Base-by-base conservation (phyloP, 345 rosid genomes). In the Syzygium jambos region DNA sequence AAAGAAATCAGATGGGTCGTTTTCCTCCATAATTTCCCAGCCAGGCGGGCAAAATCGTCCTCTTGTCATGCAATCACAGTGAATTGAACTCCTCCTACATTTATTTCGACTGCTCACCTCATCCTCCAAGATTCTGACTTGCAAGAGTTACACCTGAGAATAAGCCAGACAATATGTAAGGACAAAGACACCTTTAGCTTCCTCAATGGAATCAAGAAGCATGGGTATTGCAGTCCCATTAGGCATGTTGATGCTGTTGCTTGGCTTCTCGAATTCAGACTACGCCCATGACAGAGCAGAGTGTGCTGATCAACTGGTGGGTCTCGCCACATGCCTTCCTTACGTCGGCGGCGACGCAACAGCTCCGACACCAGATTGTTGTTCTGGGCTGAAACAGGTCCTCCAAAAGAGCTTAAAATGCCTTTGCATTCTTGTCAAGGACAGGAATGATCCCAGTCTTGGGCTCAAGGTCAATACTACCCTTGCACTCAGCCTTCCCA, bases 351-450 rank as follows among this genome's bases (percentile, higher is more conserved):
- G 97, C 7, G 84, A 91, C 1, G 90, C 95, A 6, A 95, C 92
- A 86, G 89, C 91, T 49, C 99, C 98, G 1, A 91, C 97, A 30
- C 46, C 88, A 9, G 98, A 95, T 63, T 97, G 99, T 84, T 97
- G 99, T 91, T 84, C 86, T 4, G 98, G 98, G 21, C 90, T 97
- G 19, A 92, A 91, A 53, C 92, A 91, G 77, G 95, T 95, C 56
- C 84, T 96, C 6, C 89, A 83, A 5, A 95, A 93, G 90, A 95
- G 96, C 93, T 85, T 17, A 88, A 97, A 92, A 90, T 97, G 98
- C 87, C 85, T 97, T 2, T 97, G 98, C 63, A n/a, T 96, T 27
- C 89, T 97, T 29, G 89, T 96, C 41, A 93, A 91, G 91, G 98
- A 97, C 84, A 90, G 91, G 30, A 91, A 97, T 89, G 94, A 97